Evolutionary conservation across 2,329 filamentous ascomycete genomes (phyloP), one percentile per base, ranked within the genome.

Genomic region (Coniochaeta sp.): DNA sequence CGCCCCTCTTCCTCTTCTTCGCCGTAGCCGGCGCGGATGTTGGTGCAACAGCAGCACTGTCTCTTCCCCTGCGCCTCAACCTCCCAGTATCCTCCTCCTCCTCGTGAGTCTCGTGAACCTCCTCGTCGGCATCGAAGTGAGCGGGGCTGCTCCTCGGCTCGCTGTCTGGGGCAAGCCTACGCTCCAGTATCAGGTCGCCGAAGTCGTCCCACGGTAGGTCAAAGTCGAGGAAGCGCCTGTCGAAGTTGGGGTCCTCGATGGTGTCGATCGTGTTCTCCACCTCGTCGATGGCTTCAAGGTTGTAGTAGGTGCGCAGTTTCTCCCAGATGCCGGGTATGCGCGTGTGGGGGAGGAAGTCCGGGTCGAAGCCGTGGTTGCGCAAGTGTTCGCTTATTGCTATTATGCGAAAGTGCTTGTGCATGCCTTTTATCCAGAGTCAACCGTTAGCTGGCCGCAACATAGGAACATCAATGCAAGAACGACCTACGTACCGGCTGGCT

Each of bases 401-500:
- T 78, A 96, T 91, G 54, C 89, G 86, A 65, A 96, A 95, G 68
- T 96, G 90, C 66, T 92, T 95, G 72, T 96, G 91, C 78, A 96
- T 88, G 55, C 91, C 89, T 89, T 57, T 2, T 59, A 53, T 12
- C 8, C 16, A 51, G 12, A 18, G 30, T n/a, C 55, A 52, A 54
- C 52, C 55, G 51, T 38, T 24, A 30, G 32, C 38, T 52, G 54
- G 50, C 51, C 33, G 16, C 3, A 33, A 24, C n/a, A n/a, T n/a
- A 18, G 33, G 20, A 22, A 48, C 10, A 8, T 12, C 24, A 8
- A 13, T 14, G 20, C 14, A 35, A 13, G 22, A 18, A 18, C 16
- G 26, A 14, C 27, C 14, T 6, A 46, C 59, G n/a, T 65, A 89
- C 91, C 92, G 35, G 92, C 92, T n/a, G 94, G 94, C 66, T 99